phyloP scores from a whole-genome alignment of 139 green algal species.

The Picochlorum sp. region DNA sequence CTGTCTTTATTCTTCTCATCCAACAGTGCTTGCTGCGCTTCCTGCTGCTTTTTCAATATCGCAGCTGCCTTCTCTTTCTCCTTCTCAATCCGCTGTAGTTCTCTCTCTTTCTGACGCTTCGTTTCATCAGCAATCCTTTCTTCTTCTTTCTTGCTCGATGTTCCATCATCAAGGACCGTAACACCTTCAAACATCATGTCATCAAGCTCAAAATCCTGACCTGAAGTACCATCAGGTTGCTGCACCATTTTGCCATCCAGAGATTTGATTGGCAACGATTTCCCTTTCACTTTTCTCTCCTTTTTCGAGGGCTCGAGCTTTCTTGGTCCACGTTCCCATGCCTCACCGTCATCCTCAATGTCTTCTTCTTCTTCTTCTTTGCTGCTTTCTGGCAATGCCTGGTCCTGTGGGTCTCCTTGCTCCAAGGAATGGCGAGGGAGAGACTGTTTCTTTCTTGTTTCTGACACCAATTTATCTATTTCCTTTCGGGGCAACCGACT shows the following conservation, averaged over 20 bases:
- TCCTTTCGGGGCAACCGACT: slow-evolving; percentile 9
- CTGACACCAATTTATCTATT: slow-evolving; percentile 5
- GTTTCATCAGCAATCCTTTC: neutral
- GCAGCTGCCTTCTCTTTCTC: slow-evolving; percentile 5
- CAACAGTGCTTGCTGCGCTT: slow-evolving; percentile 4
- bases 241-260: slow-evolving; percentile 34
- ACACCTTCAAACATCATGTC: neutral
- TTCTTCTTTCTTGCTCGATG: slow-evolving; percentile 6
- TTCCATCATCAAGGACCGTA: slow-evolving; percentile 9
- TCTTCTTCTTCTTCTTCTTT: slow-evolving; percentile 1
- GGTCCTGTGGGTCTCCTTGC: neutral
- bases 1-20: neutral
- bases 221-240: too few relatives aligned
- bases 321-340: neutral
- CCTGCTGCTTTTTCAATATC: neutral
- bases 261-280: slow-evolving; percentile 48
- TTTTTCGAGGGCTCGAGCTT: neutral
- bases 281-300: neutral
- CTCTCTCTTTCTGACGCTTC: neutral
- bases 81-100: neutral
- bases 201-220: neutral
- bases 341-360: slow-evolving; percentile 4
- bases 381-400: slow-evolving; percentile 2
- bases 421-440: neutral
- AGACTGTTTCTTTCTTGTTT: slow-evolving; percentile 4